These are phyloP conservation scores for Russula emetica DNA, from an alignment of 768 basidiomycete species.

Conservation along the genomic window DNA sequence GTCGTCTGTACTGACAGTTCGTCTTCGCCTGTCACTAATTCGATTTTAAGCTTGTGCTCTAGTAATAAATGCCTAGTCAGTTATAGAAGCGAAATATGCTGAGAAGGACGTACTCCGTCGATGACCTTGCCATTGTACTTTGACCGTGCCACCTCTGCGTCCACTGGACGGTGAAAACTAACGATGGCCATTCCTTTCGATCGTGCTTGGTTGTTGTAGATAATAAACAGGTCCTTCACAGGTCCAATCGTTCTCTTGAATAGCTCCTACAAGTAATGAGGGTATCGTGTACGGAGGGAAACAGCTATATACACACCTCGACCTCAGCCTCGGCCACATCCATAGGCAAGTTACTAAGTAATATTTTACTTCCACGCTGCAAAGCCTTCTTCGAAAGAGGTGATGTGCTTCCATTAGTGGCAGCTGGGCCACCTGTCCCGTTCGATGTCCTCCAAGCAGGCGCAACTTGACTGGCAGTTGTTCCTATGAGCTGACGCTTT, in stretches of 20 bases:
- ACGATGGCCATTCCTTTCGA: conserved; percentile 83
- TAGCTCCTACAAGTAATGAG: conserved; percentile 48
- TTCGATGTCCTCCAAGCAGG: conserved; percentile 25
- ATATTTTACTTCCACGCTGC: conserved; percentile 26
- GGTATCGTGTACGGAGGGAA: not conserved
- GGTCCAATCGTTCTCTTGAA: conserved; percentile 76
- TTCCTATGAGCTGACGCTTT: conserved; percentile 26
- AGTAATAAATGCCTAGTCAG: conserved; percentile 2
- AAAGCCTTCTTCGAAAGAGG: conserved; percentile 15
- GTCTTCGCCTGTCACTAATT: conserved; percentile 53
- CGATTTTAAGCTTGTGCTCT: conserved; percentile 66
- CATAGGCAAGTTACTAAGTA: conserved; percentile 27
- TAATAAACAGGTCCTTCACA: conserved; percentile 61
- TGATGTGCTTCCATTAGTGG: conserved; percentile 11
- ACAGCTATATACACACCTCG: conserved; percentile 13
- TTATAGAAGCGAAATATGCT: not conserved
- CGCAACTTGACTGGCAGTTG: conserved; percentile 21
- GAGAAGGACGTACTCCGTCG: conserved; percentile 46
- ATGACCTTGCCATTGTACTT: conserved; percentile 78
- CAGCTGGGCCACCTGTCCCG: not conserved
- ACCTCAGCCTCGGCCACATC: conserved; percentile 26
- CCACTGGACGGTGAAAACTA: conserved; percentile 55
- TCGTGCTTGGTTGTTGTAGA: conserved; percentile 69
- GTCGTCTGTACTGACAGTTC: conserved; percentile 30
- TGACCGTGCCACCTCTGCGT: conserved; percentile 56